Conservation (phyloP, 306 rosid genomes). For the Myrica gale region DNA sequence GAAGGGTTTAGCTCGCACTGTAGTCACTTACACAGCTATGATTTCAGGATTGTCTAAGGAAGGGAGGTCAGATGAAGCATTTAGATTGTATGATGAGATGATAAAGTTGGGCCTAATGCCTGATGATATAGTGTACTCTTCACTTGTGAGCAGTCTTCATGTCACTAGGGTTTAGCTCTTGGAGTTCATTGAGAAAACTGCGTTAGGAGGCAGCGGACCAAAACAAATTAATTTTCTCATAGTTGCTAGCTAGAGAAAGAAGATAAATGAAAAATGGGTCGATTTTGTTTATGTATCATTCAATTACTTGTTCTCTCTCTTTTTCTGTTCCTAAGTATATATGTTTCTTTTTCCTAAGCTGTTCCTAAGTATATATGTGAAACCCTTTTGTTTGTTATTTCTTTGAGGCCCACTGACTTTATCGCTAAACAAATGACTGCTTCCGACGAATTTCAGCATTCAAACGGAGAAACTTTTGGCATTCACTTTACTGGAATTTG, state of each 20-base stretch:
- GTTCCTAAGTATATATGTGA: too few species aligned
- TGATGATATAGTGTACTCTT: conserved; percentile 67
- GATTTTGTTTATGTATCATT: too few species aligned
- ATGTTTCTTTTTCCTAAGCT: too few species aligned
- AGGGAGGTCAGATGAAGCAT: conserved; percentile 79
- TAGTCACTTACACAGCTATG: conserved; percentile 59
- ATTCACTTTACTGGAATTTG: conserved; percentile 32
- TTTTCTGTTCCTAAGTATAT: too few species aligned
- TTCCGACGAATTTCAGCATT: too few species aligned
- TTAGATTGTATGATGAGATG: conserved; percentile 73
- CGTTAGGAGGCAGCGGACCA: not conserved
- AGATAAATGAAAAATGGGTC: too few species aligned
- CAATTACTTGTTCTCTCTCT: too few species aligned
- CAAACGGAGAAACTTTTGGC: not conserved
- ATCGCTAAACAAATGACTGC: too few species aligned
- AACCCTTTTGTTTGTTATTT: too few species aligned
- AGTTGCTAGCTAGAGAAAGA: not conserved
- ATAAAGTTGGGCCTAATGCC: conserved; percentile 52
- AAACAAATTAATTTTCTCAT: not conserved
- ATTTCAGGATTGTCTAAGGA: conserved; percentile 77
- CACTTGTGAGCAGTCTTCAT: conserved; percentile 70
- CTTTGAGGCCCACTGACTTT: too few species aligned
- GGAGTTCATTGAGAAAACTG: not conserved
- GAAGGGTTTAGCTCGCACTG: conserved; percentile 47
- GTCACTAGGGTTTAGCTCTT: conserved; percentile 16